phyloP scores from a whole-genome alignment of 331 rosid species.

The Malus hybrid region DNA sequence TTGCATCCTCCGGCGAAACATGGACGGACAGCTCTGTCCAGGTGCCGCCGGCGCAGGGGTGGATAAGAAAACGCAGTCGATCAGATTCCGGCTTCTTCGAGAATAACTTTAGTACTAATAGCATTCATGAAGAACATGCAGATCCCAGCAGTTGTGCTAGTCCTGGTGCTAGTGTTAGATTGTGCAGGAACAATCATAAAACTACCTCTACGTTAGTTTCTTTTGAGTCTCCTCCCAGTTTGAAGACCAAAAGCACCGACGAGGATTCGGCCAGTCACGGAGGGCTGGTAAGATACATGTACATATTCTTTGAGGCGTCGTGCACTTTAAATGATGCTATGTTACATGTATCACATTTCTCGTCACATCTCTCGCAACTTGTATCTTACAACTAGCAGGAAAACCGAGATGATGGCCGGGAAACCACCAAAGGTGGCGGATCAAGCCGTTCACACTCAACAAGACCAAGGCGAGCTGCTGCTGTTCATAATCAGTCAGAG shows the following conservation, averaged over 20 bases:
- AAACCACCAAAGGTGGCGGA: slow-evolving; percentile 35
- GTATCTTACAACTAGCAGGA: slow-evolving; percentile 20
- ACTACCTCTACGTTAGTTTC: slow-evolving; percentile 39
- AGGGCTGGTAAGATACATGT: slow-evolving; percentile 28
- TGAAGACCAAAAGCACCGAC: slow-evolving; percentile 24
- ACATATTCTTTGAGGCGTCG: not conserved
- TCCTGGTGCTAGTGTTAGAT: slow-evolving; percentile 20
- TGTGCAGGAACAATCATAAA: slow-evolving; percentile 27
- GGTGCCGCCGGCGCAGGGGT: not conserved
- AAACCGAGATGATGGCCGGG: slow-evolving; percentile 31
- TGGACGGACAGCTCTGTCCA: slow-evolving; percentile 13
- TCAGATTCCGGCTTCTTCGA: slow-evolving; percentile 19
- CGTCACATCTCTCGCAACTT: not conserved
- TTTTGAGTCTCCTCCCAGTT: slow-evolving; percentile 35
- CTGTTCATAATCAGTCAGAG: slow-evolving; percentile 65
- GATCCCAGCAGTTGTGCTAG: slow-evolving; percentile 33
- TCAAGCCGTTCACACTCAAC: slow-evolving; percentile 30
- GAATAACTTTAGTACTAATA: slow-evolving; percentile 10
- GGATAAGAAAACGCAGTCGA: slow-evolving; percentile 19
- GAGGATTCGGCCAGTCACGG: slow-evolving; percentile 30
- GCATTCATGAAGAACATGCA: slow-evolving; percentile 21
- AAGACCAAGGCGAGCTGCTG: slow-evolving; percentile 47
- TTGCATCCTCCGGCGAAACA: slow-evolving; percentile 22
- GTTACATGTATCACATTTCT: not conserved
- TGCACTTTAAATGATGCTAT: not conserved